Conservation (phyloP, 768 basidiomycete species). For the Tremella mesenterica region DNA sequence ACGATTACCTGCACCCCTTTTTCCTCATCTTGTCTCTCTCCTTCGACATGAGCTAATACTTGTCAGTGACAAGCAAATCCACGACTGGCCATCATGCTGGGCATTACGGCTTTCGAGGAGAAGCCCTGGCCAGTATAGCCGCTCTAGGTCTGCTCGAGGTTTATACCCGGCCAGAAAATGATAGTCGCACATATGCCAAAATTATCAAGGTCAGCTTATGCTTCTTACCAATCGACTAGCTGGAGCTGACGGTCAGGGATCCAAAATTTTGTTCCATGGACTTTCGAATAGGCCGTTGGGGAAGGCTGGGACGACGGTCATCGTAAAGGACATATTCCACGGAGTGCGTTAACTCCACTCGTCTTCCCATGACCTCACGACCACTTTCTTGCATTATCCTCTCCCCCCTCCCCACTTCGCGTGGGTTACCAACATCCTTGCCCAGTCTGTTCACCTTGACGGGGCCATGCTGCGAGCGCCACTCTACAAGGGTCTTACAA, state of each 20-base stretch:
- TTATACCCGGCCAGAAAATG: conserved; percentile 59
- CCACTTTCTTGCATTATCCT: background rate
- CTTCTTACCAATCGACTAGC: too few relatives aligned
- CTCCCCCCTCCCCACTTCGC: too few relatives aligned
- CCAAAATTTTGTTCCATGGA: conserved; percentile 60
- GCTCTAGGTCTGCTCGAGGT: conserved; percentile 74
- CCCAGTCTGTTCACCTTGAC: too few relatives aligned
- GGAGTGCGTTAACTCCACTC: conserved; percentile 62
- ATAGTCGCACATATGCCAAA: conserved; percentile 62
- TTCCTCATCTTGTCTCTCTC: background rate
- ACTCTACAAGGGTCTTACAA: background rate
- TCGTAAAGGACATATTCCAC: conserved; percentile 80
- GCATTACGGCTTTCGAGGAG: conserved; percentile 89
- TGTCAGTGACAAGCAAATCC: conserved; percentile 13
- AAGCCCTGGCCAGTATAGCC: conserved; percentile 80
- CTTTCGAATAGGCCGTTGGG: conserved; percentile 68
- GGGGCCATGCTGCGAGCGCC: background rate
- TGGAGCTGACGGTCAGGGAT: conserved; percentile 49
- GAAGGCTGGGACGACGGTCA: conserved; percentile 67
- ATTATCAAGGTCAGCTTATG: conserved; percentile 60
- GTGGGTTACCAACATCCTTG: background rate
- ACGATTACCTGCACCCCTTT: too few relatives aligned
- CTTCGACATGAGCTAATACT: background rate
- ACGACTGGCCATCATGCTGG: background rate
- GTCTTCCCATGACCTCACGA: too few relatives aligned